These are phyloP conservation scores for Zasmidium angulare DNA, from an alignment of 2,329 filamentous ascomycete species.

Conservation along the genomic window DNA sequence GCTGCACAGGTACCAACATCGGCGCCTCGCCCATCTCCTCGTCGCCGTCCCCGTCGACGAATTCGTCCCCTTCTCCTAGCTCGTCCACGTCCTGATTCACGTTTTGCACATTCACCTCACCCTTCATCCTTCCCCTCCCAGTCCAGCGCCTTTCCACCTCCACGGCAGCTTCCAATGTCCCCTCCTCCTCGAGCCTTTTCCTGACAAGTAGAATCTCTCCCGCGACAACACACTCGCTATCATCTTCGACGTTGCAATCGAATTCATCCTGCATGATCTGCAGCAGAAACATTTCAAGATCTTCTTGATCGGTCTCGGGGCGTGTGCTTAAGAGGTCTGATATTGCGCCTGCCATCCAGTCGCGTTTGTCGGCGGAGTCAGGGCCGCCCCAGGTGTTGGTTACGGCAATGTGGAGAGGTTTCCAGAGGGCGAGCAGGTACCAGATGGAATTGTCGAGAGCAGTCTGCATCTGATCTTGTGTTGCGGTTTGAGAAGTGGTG, in stretches of 20 bases:
- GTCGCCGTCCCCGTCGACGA: constrained; percentile 55
- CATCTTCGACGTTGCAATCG: constrained; percentile 88
- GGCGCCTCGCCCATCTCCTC: constrained; percentile 61
- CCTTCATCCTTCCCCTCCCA: constrained; percentile 66
- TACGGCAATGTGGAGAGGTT: constrained; percentile 81
- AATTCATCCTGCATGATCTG: constrained; percentile 97
- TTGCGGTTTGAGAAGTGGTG: constrained; percentile 16
- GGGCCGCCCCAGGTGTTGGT: constrained; percentile 86
- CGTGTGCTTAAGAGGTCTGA: constrained; percentile 71
- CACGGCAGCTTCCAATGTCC: constrained; percentile 79
- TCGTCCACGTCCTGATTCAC: constrained; percentile 55
- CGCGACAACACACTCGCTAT: constrained; percentile 74
- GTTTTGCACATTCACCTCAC: constrained; percentile 60
- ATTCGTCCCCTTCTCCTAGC: constrained; percentile 48
- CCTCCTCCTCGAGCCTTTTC: constrained; percentile 63
- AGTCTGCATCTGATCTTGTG: constrained; percentile 30
- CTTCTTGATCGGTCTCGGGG: constrained; percentile 68
- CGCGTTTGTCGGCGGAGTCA: constrained; percentile 80
- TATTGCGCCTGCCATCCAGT: constrained; percentile 91
- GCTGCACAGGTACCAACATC: constrained; percentile 56
- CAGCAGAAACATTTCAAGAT: constrained; percentile 80
- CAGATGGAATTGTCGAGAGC: constrained; percentile 80
- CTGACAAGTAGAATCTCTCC: constrained; percentile 68
- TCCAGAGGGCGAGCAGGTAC: constrained; percentile 83
- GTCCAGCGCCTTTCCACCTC: constrained; percentile 69